These are phyloP conservation scores for Albifimbria verrucaria DNA, from an alignment of 2,329 filamentous ascomycete genomes.

Conservation along the genomic window DNA sequence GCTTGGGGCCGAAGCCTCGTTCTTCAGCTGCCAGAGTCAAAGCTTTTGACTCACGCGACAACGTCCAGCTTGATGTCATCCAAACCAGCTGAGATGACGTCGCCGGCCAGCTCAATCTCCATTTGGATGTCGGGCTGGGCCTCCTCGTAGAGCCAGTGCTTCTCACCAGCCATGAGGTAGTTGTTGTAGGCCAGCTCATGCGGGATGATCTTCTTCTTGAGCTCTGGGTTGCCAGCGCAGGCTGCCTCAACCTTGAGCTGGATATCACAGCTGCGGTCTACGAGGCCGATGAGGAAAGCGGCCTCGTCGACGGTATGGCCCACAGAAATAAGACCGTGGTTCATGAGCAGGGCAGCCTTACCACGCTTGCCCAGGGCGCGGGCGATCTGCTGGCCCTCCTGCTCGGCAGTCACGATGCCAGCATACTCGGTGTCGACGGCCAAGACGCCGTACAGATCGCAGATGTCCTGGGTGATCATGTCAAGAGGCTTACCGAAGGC, in stretches of 20 bases:
- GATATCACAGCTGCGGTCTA: constrained; percentile 63
- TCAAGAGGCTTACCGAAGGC: constrained; percentile 62
- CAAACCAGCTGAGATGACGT: constrained; percentile 16
- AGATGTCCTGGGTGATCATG: constrained; percentile 68
- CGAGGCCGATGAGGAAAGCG: constrained; percentile 63
- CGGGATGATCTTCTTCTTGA: constrained; percentile 38
- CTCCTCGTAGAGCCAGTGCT: constrained; percentile 42
- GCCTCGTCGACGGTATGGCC: constrained; percentile 72
- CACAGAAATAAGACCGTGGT: constrained; percentile 70
- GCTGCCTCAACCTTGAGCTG: constrained; percentile 63
- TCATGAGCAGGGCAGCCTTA: constrained; percentile 63
- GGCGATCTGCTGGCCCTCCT: constrained; percentile 65
- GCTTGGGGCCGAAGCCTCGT: no score
- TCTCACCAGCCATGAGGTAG: constrained; percentile 42
- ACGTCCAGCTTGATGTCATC: constrained; percentile 17
- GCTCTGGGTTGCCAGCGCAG: constrained; percentile 34
- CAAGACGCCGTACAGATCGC: constrained; percentile 60
- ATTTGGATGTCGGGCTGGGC: constrained; percentile 44
- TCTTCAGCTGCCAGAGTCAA: no score
- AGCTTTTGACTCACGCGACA: neutral
- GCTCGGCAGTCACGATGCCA: constrained; percentile 52
- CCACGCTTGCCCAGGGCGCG: constrained; percentile 54
- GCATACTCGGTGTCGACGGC: constrained; percentile 59
- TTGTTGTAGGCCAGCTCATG: constrained; percentile 37
- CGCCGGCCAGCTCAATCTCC: constrained; percentile 40